Conservation (phyloP, 495 filamentous ascomycete species). For the Neurospora pannonica region DNA sequence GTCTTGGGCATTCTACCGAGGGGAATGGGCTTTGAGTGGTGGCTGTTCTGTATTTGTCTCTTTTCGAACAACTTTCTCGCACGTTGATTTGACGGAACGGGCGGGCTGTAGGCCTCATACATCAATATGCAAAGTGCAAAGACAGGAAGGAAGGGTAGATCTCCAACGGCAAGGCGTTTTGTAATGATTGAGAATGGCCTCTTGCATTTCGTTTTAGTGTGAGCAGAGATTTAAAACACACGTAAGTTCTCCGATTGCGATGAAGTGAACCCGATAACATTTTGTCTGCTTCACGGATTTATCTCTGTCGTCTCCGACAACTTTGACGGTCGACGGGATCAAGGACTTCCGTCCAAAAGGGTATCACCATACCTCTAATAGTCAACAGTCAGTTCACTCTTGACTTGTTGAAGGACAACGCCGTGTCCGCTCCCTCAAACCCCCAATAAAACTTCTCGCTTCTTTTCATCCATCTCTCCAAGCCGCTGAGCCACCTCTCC, state of each 20-base stretch:
- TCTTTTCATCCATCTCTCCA: background rate
- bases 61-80: background rate
- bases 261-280: background rate
- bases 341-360: background rate
- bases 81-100: background rate
- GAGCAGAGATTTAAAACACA: background rate
- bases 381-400: background rate
- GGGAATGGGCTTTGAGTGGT: background rate
- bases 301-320: background rate
- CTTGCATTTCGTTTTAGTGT: background rate
- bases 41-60: background rate
- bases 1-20: background rate
- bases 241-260: background rate
- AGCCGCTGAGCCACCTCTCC: background rate
- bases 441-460: background rate
- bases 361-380: background rate
- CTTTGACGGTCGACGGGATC: background rate
- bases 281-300: background rate
- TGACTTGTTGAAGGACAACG: background rate
- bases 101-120: background rate
- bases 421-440: too few species aligned
- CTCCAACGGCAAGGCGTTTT: background rate
- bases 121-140: background rate
- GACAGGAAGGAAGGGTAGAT: background rate
- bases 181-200: background rate